A percentile compares a stretch with the other conserved stretches of the same genome.
These are phyloP conservation scores for Cercospora citrullina DNA, from an alignment of 2,329 filamentous ascomycete genomes.

Conservation along the genomic window DNA sequence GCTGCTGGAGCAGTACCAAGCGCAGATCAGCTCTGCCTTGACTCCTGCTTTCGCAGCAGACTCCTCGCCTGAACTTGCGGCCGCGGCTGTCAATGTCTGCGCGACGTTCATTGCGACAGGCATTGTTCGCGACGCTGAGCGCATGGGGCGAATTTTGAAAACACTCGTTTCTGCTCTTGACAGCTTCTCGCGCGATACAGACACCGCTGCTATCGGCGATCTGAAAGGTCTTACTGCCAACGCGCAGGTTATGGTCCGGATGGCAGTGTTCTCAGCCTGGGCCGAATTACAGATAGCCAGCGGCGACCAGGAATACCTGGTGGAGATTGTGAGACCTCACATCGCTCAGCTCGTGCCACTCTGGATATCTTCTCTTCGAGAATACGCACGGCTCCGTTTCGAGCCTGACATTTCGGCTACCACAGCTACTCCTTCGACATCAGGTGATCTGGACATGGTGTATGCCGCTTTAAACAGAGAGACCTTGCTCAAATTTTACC, in stretches of 20 bases:
- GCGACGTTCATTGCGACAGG: conserved; percentile 97
- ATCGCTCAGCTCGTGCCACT: conserved; percentile 86
- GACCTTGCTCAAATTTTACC: conserved; percentile 91
- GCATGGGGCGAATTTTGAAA: conserved; percentile 98
- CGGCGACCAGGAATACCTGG: conserved; percentile 83
- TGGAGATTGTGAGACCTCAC: conserved; percentile 85
- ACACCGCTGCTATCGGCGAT: conserved; percentile 87
- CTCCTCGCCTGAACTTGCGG: conserved; percentile 91
- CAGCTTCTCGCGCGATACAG: conserved; percentile 78
- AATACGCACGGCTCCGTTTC: conserved; percentile 89
- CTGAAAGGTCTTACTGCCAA: conserved; percentile 91
- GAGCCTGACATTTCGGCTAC: conserved; percentile 97
- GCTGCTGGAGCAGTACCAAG: conserved; percentile 95
- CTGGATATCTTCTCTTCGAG: conserved; percentile 88
- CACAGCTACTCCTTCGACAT: conserved; percentile 65
- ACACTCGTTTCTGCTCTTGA: conserved; percentile 86
- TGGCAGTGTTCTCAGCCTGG: conserved; percentile 96
- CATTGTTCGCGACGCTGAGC: conserved; percentile 93
- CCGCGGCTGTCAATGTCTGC: conserved; percentile 94
- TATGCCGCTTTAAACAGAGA: conserved; percentile 94
- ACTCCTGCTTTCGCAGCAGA: conserved; percentile 95
- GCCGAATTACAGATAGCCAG: conserved; percentile 95
- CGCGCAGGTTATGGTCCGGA: conserved; percentile 96
- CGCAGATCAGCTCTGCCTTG: conserved; percentile 93
- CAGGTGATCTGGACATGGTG: conserved; percentile 85